These are phyloP conservation scores for Venturia asperata DNA, from an alignment of 2,329 filamentous ascomycete species.

Conservation along the genomic window DNA sequence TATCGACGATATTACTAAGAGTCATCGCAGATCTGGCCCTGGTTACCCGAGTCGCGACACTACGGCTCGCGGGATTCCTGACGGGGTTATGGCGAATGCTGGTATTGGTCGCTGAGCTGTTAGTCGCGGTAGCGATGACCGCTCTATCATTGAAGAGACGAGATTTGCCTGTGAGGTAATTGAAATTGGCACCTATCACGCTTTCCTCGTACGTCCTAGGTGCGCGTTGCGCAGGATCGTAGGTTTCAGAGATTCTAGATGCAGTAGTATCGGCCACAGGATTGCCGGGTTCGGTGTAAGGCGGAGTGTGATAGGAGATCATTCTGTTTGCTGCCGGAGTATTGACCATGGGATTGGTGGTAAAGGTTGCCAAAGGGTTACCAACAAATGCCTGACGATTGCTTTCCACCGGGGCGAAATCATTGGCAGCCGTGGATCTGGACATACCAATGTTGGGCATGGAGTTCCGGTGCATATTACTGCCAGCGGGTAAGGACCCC, in stretches of 20 bases:
- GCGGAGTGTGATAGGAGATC: background rate
- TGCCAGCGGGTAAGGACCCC: background rate
- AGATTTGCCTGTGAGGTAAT: background rate
- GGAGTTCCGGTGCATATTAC: background rate
- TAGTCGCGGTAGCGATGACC: background rate
- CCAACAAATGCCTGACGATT: background rate
- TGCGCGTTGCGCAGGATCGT: no score
- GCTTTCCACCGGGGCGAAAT: background rate
- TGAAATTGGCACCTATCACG: no score
- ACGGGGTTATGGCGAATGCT: background rate
- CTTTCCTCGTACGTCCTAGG: no score
- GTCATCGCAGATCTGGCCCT: no score
- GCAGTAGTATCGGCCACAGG: background rate
- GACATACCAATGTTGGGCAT: background rate
- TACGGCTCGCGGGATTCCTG: background rate
- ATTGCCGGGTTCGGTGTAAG: background rate
- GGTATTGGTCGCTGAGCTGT: background rate
- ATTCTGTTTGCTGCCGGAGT: background rate
- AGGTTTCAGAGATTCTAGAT: no score
- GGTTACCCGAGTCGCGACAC: background rate
- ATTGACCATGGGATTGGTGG: background rate
- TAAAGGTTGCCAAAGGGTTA: background rate
- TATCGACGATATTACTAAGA: no score
- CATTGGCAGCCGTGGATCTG: background rate
- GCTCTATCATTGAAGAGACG: background rate